phyloP scores from a whole-genome alignment of 495 filamentous ascomycete genomes.

The Podospora conica region DNA sequence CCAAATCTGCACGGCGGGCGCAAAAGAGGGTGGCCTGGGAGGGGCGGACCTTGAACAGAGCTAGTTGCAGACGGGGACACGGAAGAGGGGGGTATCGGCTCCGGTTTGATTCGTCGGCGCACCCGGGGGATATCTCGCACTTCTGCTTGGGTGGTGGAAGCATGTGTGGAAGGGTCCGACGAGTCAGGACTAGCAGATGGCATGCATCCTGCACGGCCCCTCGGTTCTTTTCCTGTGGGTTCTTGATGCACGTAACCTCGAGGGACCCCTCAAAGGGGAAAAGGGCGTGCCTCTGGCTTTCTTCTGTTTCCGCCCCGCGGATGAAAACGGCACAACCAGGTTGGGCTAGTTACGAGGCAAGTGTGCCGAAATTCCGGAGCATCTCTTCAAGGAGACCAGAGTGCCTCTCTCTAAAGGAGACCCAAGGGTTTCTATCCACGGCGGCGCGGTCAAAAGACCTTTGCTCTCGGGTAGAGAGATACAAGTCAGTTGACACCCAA shows the following conservation, averaged over 20 bases:
- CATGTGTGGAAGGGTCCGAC: not conserved
- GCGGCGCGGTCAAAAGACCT: too few relatives aligned
- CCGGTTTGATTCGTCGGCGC: constrained; percentile 7
- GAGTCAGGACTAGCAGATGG: not conserved
- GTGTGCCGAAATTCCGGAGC: not conserved
- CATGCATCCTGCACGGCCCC: constrained; percentile 1
- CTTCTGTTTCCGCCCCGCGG: not conserved
- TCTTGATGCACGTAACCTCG: constrained; percentile 8
- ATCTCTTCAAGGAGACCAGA: not conserved
- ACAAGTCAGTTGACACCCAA: not conserved
- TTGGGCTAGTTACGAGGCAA: not conserved
- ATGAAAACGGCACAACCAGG: not conserved
- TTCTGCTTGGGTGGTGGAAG: not conserved
- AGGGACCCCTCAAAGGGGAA: not conserved
- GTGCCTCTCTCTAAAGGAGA: not conserved
- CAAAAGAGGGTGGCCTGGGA: not conserved
- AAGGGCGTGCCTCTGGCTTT: not conserved
- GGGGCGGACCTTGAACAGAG: constrained; percentile 3
- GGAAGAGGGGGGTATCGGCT: constrained; percentile 9
- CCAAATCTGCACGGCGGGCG: not conserved
- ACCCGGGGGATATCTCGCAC: not conserved
- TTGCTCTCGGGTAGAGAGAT: too few relatives aligned
- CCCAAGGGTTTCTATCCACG: too few relatives aligned
- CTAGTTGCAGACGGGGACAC: constrained; percentile 1
- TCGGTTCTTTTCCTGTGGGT: not conserved